Conservation (phyloP, 2,329 filamentous ascomycete genomes). For the Furcasterigmium furcatum region DNA sequence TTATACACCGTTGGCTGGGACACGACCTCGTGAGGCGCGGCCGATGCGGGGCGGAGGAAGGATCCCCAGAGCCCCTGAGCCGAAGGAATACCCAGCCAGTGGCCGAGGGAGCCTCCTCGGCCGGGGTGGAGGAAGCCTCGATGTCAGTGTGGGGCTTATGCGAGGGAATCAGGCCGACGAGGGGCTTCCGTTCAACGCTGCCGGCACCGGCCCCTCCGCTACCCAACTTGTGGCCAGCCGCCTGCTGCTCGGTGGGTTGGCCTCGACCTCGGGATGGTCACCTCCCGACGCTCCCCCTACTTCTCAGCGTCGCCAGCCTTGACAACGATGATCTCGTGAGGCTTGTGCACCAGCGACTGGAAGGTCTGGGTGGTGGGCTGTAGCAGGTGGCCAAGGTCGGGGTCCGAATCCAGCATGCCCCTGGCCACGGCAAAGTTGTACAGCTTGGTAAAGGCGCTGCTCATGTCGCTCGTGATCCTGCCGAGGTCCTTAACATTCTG, state of each 20-base stretch:
- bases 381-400: conserved; percentile 56
- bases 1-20: conserved; percentile 49
- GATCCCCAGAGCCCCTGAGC: not conserved
- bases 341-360: conserved; percentile 49
- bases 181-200: conserved; percentile 9
- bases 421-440: conserved; percentile 58
- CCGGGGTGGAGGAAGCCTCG: too few relatives aligned
- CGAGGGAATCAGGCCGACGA: conserved; percentile 21
- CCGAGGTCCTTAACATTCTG: conserved; percentile 68
- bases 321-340: too few relatives aligned
- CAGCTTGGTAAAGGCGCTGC: conserved; percentile 64
- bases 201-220: too few relatives aligned
- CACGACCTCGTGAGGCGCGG: conserved; percentile 39
- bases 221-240: too few relatives aligned
- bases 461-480: conserved; percentile 70
- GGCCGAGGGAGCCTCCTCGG: too few relatives aligned
- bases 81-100: not conserved
- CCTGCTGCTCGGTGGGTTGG: too few relatives aligned
- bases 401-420: conserved; percentile 52
- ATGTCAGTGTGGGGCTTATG: conserved; percentile 13
- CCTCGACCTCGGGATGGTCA: too few relatives aligned
- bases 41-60: conserved; percentile 3
- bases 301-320: too few relatives aligned
- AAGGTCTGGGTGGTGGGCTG: conserved; percentile 56
- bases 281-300: too few relatives aligned